A percentile compares a stretch with the other conserved stretches of the same genome.
Conservation (phyloP, 2,329 filamentous ascomycete genomes). For the Leptographium galeiforme region DNA sequence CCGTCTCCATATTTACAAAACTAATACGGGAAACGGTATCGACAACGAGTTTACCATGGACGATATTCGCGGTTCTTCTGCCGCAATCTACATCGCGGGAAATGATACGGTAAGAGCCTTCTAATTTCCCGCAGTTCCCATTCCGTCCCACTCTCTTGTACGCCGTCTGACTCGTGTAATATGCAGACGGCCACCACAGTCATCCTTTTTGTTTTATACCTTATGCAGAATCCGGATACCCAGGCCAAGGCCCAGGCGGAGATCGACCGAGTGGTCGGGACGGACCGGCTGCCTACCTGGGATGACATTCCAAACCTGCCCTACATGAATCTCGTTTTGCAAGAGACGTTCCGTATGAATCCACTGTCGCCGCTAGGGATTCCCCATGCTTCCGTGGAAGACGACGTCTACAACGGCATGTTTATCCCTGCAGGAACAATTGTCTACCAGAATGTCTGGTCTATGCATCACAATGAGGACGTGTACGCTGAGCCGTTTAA, state of each 20-base stretch:
- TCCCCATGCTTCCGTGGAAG: constrained; percentile 26
- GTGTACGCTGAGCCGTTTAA: constrained; percentile 24
- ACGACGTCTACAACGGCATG: constrained; percentile 28
- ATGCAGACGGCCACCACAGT: constrained; percentile 17
- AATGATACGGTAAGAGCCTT: constrained; percentile 14
- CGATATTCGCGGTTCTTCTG: constrained; percentile 17
- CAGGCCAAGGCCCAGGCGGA: constrained; percentile 26
- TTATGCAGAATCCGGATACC: constrained; percentile 26
- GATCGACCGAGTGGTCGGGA: constrained; percentile 26
- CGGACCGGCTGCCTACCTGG: constrained; percentile 22
- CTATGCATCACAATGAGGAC: constrained; percentile 30
- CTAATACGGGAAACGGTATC: neutral
- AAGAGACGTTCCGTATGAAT: constrained; percentile 31
- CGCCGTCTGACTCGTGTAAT: neutral
- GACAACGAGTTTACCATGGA: constrained; percentile 13
- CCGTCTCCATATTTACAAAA: neutral
- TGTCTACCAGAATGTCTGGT: constrained; percentile 27
- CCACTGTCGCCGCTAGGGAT: constrained; percentile 24
- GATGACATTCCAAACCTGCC: constrained; percentile 24
- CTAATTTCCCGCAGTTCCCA: neutral
- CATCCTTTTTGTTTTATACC: constrained; percentile 23
- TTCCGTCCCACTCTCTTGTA: neutral
- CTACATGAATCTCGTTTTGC: constrained; percentile 27
- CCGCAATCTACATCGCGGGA: constrained; percentile 16
- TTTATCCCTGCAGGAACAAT: constrained; percentile 30